Evolutionary conservation across 257 asterid species (phyloP).

Genomic region (Nicotiana attenuata): DNA sequence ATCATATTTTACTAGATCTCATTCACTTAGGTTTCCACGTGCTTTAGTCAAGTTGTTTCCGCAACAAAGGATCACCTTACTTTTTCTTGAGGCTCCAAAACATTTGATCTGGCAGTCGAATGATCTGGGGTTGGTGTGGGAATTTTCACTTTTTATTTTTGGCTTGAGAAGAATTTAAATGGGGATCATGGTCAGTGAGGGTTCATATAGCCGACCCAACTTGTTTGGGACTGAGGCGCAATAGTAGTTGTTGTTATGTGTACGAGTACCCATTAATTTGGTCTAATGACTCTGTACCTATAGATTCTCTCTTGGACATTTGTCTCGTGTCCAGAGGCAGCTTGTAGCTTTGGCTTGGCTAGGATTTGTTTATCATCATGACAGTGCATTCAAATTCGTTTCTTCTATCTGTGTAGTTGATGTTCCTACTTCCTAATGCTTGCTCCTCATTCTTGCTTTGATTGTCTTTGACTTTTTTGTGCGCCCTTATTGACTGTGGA

Average conservation of each 20-base stretch:
- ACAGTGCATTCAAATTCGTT: not conserved
- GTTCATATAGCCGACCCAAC: no score
- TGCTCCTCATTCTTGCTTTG: not conserved
- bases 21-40: not conserved
- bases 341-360: not conserved
- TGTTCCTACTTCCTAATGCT: not conserved
- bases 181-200: no score
- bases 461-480: not conserved
- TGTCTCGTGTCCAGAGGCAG: not conserved
- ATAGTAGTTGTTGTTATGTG: no score
- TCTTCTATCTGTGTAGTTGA: not conserved
- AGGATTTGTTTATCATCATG: not conserved
- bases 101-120: not conserved
- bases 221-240: no score
- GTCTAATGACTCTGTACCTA: not conserved
- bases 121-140: not conserved
- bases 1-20: not conserved
- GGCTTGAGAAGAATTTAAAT: no score
- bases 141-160: not conserved
- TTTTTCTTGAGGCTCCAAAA: not conserved
- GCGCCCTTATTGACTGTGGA: not conserved
- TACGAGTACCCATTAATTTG: not conserved
- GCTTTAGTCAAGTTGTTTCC: not conserved
- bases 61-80: not conserved
- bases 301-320: not conserved